Percentiles rank a stretch among this genome's conserved stretches.
Conservation (phyloP, 1,284 basidiomycete species). For the Ganoderma lucidum region DNA sequence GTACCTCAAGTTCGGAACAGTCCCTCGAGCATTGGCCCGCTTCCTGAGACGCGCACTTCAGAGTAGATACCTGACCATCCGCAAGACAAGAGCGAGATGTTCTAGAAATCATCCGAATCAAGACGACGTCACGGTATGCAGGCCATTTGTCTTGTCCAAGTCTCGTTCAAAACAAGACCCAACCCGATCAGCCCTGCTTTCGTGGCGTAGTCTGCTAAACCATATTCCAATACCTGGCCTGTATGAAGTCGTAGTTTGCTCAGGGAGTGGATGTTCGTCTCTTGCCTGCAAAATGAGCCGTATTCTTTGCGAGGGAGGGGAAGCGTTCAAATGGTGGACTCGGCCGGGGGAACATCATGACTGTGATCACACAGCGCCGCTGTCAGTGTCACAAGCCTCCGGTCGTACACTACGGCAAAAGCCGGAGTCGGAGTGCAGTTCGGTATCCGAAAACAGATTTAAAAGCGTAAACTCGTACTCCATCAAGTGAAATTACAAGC, state of each 20-base stretch:
- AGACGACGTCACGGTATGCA: background rate
- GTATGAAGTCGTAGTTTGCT: background rate
- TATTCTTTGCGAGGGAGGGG: too few relatives aligned
- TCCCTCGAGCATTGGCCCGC: background rate
- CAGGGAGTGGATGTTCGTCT: background rate
- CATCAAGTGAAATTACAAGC: background rate
- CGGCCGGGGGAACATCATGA: too few relatives aligned
- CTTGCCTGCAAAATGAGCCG: background rate
- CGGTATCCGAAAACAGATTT: background rate
- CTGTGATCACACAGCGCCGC: too few relatives aligned
- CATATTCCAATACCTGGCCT: background rate
- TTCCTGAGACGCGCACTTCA: background rate
- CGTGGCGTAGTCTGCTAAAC: background rate
- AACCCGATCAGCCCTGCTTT: too few relatives aligned
- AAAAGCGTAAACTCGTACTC: too few relatives aligned
- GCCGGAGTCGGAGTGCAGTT: background rate
- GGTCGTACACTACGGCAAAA: background rate
- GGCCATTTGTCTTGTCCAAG: background rate
- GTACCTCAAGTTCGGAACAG: background rate
- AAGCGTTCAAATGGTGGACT: too few relatives aligned
- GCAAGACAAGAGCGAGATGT: background rate
- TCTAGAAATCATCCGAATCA: background rate
- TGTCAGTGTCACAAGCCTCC: too few relatives aligned
- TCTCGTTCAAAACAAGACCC: background rate
- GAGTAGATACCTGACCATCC: too few relatives aligned